Evolutionary conservation across 2,329 filamentous ascomycete genomes (phyloP), one percentile per base, ranked within the genome.

Genomic region (Didymella arachidicola): DNA sequence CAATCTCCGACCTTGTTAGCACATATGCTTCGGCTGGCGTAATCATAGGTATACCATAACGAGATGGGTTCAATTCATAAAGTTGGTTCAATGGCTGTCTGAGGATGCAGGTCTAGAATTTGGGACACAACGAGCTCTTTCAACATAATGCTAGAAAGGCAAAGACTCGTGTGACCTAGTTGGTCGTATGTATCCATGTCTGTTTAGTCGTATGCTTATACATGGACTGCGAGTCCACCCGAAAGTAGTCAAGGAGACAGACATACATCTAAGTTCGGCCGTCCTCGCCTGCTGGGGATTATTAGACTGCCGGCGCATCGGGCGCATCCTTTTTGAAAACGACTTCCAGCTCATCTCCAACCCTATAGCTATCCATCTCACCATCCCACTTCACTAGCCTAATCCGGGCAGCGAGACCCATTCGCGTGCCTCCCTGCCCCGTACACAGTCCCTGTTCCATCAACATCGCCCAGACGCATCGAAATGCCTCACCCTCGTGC

Each of bases 331-430:
- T 57, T 12, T 41, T 49, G 16, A 77, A 74, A 2, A 74, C 66
- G 43, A 76, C 65, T 34, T 74, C 71, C 34, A 77, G 55, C 61
- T 74, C 73, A 55, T 76, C 73, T 1, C 74, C 74, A 4, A 76
- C 68, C 14, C 68, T 51, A 39, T 64, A 66, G 26, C 61, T 63
- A 50, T 72, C 69, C 59, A 74, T 63, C 57, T 73, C 67, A 0
- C 70, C 71, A 45, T 73, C 70, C 72, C 73, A 75, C 57, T 66
- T 64, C 6, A 74, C 63, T 44, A 72, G 64, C 26, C 39, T 61
- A 7, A 74, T 57, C 1, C 47, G 49, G 8, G 59, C 32, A 29
- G 52, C 43, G 18, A 67, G 27, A 7, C 62, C 66, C 54, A 52
- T 53, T 12, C 54, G 45, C n/a, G 56, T 49, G 8, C 18, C 22